phyloP scores from a whole-genome alignment of 164 flowering plant species.

The Dillenia suffruticosa region DNA sequence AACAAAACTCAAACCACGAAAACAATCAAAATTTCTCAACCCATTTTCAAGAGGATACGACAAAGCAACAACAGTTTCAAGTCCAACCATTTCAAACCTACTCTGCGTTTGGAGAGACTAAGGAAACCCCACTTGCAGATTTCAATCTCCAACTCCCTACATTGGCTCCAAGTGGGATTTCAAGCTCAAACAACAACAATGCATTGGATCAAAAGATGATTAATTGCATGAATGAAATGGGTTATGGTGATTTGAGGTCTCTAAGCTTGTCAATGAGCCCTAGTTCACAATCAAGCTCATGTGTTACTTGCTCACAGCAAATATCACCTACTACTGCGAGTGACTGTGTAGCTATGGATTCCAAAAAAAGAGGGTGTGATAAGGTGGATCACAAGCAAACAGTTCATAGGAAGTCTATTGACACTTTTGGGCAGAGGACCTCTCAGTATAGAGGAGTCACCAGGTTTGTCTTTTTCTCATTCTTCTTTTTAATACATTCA shows the following conservation, averaged over 20 bases:
- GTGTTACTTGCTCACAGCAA: conserved; percentile 43
- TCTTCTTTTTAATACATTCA: background rate
- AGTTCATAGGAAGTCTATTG: conserved; percentile 68
- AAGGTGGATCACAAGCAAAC: conserved; percentile 43
- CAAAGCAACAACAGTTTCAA: conserved; percentile 23
- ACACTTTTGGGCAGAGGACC: conserved; percentile 79
- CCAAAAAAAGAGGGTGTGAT: conserved; percentile 51
- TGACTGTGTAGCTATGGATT: conserved; percentile 30
- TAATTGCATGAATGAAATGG: conserved; percentile 26
- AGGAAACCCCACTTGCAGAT: conserved; percentile 18
- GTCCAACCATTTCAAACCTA: conserved; percentile 27
- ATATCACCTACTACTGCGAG: conserved; percentile 23
- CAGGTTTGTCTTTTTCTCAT: conserved; percentile 32
- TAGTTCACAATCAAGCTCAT: conserved; percentile 49
- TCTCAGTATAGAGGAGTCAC: conserved; percentile 83
- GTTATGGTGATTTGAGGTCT: conserved; percentile 45
- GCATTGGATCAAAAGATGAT: conserved; percentile 26
- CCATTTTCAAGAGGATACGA: conserved; percentile 18
- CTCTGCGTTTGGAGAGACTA: conserved; percentile 18
- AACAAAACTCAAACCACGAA: conserved; percentile 27
- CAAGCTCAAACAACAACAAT: conserved; percentile 22
- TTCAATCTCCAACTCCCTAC: conserved; percentile 21
- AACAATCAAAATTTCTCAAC: conserved; percentile 22
- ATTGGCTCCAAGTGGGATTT: conserved; percentile 11
- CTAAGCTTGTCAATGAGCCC: conserved; percentile 76